Evolutionary conservation across 306 rosid species (phyloP), one percentile per base, ranked within the genome.

Genomic region (Vicia villosa): DNA sequence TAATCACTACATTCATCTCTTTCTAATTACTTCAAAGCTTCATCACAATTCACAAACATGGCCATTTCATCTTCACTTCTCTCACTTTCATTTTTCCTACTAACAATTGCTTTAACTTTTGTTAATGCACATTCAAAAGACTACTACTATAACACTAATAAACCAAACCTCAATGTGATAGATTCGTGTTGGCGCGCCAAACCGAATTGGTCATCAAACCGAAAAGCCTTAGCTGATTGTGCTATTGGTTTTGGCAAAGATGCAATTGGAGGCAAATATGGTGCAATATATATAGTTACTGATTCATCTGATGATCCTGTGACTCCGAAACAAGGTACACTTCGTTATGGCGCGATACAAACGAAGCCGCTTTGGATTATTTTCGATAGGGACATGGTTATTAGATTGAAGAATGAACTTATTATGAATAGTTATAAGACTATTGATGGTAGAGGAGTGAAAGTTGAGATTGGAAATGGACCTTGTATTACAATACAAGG

Each of bases 401-500:
- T 94, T 47, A 81, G 5, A 1, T 80, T 94, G 0, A 22, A 90
- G 60, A 90, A 87, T 30, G 98, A 90, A 83, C 91, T 94, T 24
- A 83, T 94, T 5, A 16, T 94, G 66, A 90, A 77, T 42, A 90
- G 89, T 21, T 83, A 80, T 74, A 94, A 94, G 83, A 93, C 96
- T 58, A 86, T 93, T 28, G 98, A 93, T 70, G 98, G 97, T 1
- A 81, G 98, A 74, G 97, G 97, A 0, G 96, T 74, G 14, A 87
- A 77, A 15, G 97, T 94, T 34, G 96, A 86, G 55, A 88, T 94
- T 45, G 82, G 81, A 37, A 43, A 87, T 47, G 95, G 98, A 5
- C 92, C 98, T 46, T 90, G 98, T 83, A 78, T 94, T 36, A 94
- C 97, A 22, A 73, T 90, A 1, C 96, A 90, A 77, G 81, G 69